Conservation (phyloP, 2,329 filamentous ascomycete species). For the Colletotrichum tropicicola region DNA sequence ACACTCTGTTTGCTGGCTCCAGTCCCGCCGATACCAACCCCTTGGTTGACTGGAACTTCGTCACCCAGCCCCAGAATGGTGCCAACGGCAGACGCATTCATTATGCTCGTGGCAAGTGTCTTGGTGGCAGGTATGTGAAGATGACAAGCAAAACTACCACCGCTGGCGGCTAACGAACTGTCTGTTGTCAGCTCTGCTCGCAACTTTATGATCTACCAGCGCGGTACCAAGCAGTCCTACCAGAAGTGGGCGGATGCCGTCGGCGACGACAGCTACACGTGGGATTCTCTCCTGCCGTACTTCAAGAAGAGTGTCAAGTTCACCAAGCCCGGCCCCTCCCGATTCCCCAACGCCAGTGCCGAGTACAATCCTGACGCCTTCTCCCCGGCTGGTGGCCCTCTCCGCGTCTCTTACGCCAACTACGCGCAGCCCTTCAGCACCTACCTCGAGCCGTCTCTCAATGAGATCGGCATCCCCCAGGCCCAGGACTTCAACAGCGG, state of each 20-base stretch:
- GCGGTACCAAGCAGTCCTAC: slow-evolving; percentile 34
- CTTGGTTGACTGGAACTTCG: slow-evolving; percentile 41
- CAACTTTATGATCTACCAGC: slow-evolving; percentile 41
- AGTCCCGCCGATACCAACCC: slow-evolving; percentile 31
- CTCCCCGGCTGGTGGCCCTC: slow-evolving; percentile 37
- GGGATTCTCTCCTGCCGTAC: slow-evolving; percentile 40
- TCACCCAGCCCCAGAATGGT: slow-evolving; percentile 36
- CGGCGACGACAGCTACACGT: slow-evolving; percentile 40
- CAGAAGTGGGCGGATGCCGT: slow-evolving; percentile 42
- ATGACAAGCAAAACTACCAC: too few relatives aligned
- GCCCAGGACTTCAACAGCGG: slow-evolving; percentile 50
- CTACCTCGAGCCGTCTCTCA: slow-evolving; percentile 41
- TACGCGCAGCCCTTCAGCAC: slow-evolving; percentile 35
- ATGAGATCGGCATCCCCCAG: slow-evolving; percentile 48
- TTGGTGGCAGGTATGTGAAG: slow-evolving; percentile 36
- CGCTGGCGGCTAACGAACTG: too few relatives aligned
- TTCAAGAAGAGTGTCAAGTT: slow-evolving; percentile 42
- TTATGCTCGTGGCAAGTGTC: slow-evolving; percentile 46
- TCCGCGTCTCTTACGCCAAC: slow-evolving; percentile 38
- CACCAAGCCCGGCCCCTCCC: slow-evolving; percentile 37
- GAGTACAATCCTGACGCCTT: slow-evolving; percentile 36
- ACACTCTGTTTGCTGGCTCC: slow-evolving; percentile 4
- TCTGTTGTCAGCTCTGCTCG: slow-evolving; percentile 31
- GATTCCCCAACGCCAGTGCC: slow-evolving; percentile 32
- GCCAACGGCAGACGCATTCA: slow-evolving; percentile 39